Base-by-base conservation (phyloP, 495 filamentous ascomycete genomes). In the Staphylotrichum longicolle region DNA sequence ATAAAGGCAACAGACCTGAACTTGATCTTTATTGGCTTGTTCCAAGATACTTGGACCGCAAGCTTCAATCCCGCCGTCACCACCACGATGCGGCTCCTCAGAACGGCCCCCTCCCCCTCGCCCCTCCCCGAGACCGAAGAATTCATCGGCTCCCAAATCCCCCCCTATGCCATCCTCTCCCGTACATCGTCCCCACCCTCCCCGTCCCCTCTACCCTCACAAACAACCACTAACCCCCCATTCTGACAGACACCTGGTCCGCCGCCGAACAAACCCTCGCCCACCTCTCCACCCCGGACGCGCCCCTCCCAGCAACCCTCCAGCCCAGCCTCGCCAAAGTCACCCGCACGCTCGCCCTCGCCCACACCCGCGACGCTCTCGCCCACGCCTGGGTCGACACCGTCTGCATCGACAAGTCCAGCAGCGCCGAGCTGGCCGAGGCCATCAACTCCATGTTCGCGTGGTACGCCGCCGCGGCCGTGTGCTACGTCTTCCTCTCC, bases 381-480 rank as follows among this genome's bases (percentile, higher is more conserved):
- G 47, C 54, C 2, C 74, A 72, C 44, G 68, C 58, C 1, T 75
- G 70, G 72, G 55, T 74, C 14, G 73, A 75, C 62, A 72, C 72
- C n/a, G 74, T 72, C 60, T 77, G 73, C 46, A 62, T 55, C 52
- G 52, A 55, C 27, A 55, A 55, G 52, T 42, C 37, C 10, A 55
- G 52, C 27, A 55, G 52, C 27, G 52, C 52, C 39, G 52, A 55
- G 52, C 52, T 55, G 1, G 11, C 52, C 39, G 52, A 55, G 20
- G 52, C 52, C 20, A 55, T 55, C 8, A 55, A 55, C 39, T 55
- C 52, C 9, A 55, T 55, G 52, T 55, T 57, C 45, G 53, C 37
- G 12, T 58, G 49, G 61, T 58, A 52, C 11, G 32, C 14, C 40
- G 48, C 42, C 12, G 61, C 61, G 7, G 34, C 20, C 15, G 59